Conservation (phyloP, 768 basidiomycete genomes). For the Fibroporia radiculosa region DNA sequence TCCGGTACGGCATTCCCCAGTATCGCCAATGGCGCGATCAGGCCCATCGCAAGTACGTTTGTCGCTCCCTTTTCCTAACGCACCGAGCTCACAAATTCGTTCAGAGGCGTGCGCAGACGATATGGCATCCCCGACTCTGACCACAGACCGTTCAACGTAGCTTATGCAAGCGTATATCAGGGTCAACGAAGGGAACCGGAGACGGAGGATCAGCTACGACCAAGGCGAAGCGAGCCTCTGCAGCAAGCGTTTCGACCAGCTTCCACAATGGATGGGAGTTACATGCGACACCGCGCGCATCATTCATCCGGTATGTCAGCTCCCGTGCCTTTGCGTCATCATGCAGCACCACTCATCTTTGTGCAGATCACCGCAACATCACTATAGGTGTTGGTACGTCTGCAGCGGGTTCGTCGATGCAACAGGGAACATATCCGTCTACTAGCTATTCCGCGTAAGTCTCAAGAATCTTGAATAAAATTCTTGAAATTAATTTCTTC, state of each 20-base stretch:
- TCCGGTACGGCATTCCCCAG: background rate
- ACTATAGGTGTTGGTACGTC: background rate
- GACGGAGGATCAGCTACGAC: background rate
- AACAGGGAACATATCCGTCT: no score
- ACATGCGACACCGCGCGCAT: background rate
- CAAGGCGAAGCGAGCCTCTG: no score
- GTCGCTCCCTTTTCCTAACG: conserved; percentile 1
- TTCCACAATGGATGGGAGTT: background rate
- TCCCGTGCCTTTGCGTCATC: no score
- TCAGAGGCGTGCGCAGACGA: conserved; percentile 62
- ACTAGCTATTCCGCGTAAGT: no score
- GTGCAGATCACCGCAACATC: background rate
- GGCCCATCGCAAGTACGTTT: conserved; percentile 54
- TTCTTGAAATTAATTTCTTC: no score
- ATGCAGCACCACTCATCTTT: background rate
- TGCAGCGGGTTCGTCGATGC: no score
- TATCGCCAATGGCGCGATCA: conserved; percentile 43
- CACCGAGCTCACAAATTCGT: conserved; percentile 4
- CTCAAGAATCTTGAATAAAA: no score
- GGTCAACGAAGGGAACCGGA: background rate
- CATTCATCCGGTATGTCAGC: background rate
- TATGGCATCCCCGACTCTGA: conserved; percentile 83
- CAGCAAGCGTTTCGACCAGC: no score
- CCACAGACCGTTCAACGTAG: conserved; percentile 78
- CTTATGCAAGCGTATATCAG: conserved; percentile 57